Evolutionary conservation across 805 yeast species (phyloP).

Genomic region (Naumovozyma castellii): DNA sequence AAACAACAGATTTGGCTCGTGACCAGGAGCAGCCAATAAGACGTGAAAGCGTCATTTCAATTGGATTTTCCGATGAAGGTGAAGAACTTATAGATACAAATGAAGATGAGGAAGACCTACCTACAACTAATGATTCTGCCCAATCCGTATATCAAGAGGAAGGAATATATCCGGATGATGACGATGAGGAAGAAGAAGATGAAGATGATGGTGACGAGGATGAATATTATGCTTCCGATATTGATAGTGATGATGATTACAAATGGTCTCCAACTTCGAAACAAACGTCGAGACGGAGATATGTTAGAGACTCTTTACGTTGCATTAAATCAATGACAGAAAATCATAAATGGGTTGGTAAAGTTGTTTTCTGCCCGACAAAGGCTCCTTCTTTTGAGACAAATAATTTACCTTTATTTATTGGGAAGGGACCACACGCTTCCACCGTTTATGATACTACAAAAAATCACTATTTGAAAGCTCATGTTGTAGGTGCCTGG

Average conservation of each 20-base stretch:
- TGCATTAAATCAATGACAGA: conserved; percentile 46
- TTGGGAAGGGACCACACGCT: not conserved
- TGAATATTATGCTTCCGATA: conserved; percentile 1
- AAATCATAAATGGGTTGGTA: conserved; percentile 48
- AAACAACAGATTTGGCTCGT: too few species aligned
- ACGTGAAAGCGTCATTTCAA: not conserved
- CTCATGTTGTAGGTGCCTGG: conserved; percentile 24
- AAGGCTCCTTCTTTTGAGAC: conserved; percentile 18
- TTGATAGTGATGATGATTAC: conserved; percentile 5
- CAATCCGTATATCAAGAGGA: conserved; percentile 21
- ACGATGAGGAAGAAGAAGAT: not conserved
- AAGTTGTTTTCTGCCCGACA: conserved; percentile 31
- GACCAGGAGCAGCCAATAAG: not conserved
- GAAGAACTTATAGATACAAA: not conserved
- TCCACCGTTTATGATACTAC: conserved; percentile 1
- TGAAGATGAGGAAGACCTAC: not conserved
- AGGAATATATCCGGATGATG: conserved; percentile 19
- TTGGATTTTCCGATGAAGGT: not conserved
- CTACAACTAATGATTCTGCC: not conserved
- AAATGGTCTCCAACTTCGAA: conserved; percentile 45
- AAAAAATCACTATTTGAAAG: conserved; percentile 22
- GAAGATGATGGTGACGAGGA: conserved; percentile 5
- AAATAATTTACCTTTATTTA: conserved; percentile 17
- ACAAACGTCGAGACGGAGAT: conserved; percentile 31
- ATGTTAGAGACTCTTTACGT: conserved; percentile 43